A percentile compares a stretch with the other conserved stretches of the same genome.
Conservation (phyloP, 169 alveolate genomes). For the Plasmodium yoelii region DNA sequence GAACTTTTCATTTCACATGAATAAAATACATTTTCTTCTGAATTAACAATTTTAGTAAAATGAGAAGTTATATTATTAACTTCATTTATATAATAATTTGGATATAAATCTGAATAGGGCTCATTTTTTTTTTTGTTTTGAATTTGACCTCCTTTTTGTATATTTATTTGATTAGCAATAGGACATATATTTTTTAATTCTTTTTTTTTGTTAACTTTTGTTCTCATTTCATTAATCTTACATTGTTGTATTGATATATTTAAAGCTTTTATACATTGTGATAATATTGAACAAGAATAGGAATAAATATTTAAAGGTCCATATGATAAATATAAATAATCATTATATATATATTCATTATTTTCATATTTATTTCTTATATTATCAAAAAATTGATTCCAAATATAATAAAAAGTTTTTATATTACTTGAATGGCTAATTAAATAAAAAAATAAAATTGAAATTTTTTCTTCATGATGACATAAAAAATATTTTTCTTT, state of each 20-base stretch:
- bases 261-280: constrained; percentile 63
- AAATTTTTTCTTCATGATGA: constrained; percentile 55
- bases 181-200: neutral
- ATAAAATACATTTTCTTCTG: neutral
- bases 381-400: constrained; percentile 66
- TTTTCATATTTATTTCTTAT: constrained; percentile 64
- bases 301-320: constrained; percentile 66
- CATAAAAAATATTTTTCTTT: constrained; percentile 64
- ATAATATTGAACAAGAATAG: constrained; percentile 50
- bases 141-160: neutral
- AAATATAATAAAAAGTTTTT: constrained; percentile 61
- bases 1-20: neutral
- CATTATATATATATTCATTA: constrained; percentile 55
- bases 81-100: neutral
- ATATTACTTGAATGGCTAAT: constrained; percentile 67
- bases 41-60: neutral
- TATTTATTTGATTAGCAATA: too few species aligned
- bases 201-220: constrained; percentile 21
- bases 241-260: constrained; percentile 68
- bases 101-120: neutral
- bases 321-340: constrained; percentile 38
- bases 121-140: constrained; percentile 21
- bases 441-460: constrained; percentile 46
- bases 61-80: neutral
- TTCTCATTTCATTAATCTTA: constrained; percentile 54